Base-by-base conservation (phyloP, 1,284 basidiomycete genomes). In the Boletus semigastroideus region DNA sequence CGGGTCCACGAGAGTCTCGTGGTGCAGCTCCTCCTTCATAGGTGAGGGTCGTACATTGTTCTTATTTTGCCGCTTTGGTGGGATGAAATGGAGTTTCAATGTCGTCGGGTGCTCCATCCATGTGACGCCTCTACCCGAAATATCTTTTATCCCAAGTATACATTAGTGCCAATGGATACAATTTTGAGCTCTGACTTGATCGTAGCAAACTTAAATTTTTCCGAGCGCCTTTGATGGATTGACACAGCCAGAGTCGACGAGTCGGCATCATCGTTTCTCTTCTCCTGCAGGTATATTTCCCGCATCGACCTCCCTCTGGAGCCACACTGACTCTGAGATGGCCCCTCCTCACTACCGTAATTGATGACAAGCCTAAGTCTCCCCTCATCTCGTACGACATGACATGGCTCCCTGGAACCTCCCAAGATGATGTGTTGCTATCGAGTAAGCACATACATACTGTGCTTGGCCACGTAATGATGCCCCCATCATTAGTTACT, bases 331-430 rank as follows among this genome's bases (percentile, higher is more conserved):
- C n/a, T 4, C 34, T 11, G 20, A 38, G 47, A 69, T 69, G 65
- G n/a, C 51, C 65, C 27, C 28, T 59, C 16, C 53, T 64, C 39
- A 60, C 63, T 8, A 58, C 46, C 11, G 51, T 66, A 12, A 56
- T 67, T 9, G 65, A 66, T 27, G 66, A 66, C 52, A 69, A 68
- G 52, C 65, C 65, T 2, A 69, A 68, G 52, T 67, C 65, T 2
- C 67, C 64, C 31, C 52, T 66, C 46, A 69, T 69, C 43, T 33
- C 37, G 2, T 66, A 68, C 13, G 67, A 66, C 36, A 2, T 44
- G 3, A 57, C 57, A 6, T 67, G 66, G 67, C 27, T 49, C 27
- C 51, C 60, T 2, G 68, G 65, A 14, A 58, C 45, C 12, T 63
- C 64, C 27, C 51, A 45, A 25, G 43, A 59, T 12, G 60, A 65